Conservation (phyloP, 1,284 basidiomycete genomes). For the Fomitopsis palustris region DNA sequence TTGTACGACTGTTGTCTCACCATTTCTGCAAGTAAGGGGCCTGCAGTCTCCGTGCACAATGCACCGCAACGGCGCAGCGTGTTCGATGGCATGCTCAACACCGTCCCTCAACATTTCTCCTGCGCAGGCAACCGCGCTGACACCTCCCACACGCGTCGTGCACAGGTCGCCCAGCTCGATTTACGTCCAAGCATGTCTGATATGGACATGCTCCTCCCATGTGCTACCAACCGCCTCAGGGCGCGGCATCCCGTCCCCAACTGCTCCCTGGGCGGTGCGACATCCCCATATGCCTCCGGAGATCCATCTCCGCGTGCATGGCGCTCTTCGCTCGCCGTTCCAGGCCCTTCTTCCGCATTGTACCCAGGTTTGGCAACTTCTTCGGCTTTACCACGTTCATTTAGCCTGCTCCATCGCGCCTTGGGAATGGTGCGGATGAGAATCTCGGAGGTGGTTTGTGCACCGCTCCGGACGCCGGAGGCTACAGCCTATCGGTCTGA, state of each 20-base stretch:
- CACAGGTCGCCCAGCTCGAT: neutral
- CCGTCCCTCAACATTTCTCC: neutral
- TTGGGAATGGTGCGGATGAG: neutral
- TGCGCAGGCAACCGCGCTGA: neutral
- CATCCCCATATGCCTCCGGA: neutral
- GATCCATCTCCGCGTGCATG: neutral
- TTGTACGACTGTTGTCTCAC: neutral
- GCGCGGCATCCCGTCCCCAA: neutral
- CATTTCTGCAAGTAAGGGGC: neutral
- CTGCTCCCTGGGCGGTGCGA: neutral
- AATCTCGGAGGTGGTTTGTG: neutral
- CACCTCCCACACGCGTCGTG: neutral
- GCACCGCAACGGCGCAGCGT: neutral
- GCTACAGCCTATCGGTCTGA: no score
- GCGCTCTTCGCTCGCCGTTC: neutral
- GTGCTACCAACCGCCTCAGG: neutral
- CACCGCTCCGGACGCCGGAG: neutral
- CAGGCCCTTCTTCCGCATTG: neutral
- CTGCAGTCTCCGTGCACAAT: no score
- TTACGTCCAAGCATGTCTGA: neutral
- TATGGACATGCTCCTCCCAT: neutral
- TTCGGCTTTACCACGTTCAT: neutral
- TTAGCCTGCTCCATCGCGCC: neutral
- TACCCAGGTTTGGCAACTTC: neutral
- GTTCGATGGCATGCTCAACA: neutral